These are phyloP conservation scores for Mediolabrus comicus DNA, from an alignment of 108 stramenopile genomes.

Conservation along the genomic window DNA sequence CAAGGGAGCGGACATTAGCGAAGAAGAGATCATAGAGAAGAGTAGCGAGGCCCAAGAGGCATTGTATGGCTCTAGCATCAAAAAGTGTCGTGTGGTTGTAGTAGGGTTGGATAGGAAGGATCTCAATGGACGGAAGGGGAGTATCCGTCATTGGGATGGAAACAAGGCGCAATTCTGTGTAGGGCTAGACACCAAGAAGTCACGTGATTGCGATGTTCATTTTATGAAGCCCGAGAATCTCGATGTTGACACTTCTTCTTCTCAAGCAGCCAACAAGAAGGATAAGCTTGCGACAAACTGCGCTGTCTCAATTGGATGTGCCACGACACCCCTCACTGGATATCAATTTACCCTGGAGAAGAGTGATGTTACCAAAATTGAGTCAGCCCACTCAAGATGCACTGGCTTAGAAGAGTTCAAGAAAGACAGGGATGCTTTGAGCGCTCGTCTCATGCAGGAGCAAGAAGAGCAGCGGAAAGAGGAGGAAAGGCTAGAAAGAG, in stretches of 20 bases:
- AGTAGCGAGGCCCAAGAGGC: not conserved
- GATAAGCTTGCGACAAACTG: not conserved
- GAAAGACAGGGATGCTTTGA: not conserved
- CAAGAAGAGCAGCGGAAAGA: not conserved
- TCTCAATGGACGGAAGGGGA: conserved; percentile 25
- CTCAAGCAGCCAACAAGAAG: not conserved
- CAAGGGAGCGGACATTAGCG: not conserved
- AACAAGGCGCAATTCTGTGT: conserved; percentile 20
- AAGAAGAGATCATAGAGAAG: not conserved
- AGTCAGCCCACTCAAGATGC: not conserved
- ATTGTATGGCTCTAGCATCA: conserved; percentile 2
- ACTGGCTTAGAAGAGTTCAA: not conserved
- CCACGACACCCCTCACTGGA: not conserved
- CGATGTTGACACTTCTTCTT: not conserved
- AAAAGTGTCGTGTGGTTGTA: conserved; percentile 4
- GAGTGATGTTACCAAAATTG: not conserved
- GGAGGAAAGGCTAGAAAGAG: not conserved
- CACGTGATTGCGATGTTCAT: not conserved
- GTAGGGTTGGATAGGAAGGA: conserved; percentile 24
- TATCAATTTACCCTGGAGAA: not conserved
- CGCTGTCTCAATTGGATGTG: not conserved
- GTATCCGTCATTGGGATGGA: conserved; percentile 23
- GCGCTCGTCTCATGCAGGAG: not conserved
- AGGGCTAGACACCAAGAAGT: conserved; percentile 26
- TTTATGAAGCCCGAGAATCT: conserved; percentile 19